Evolutionary conservation across 257 asterid genomes (phyloP), one percentile per base, ranked within the genome.

Genomic region (Capsicum chinense): DNA sequence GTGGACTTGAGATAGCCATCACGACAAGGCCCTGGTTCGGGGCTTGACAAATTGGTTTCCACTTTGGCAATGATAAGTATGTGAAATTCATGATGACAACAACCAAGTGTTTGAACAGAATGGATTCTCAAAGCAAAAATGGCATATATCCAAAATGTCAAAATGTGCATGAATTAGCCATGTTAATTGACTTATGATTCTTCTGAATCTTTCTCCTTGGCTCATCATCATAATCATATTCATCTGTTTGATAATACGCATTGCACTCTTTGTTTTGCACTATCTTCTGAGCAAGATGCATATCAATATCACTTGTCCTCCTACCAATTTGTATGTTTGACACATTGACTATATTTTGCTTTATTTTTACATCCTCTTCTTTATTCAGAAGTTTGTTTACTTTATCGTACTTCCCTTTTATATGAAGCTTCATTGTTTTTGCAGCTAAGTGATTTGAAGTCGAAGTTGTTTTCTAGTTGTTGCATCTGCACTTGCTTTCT

Each of bases 171-270:
- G 4, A 4, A 39, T 39, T 39, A 39, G 42, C 42, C 5, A 39
- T 39, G 42, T 39, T 90, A 68, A 87, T 80, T 26, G 92, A 84
- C 84, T 87, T 88, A 79, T 26, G 33, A 26, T 26, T 26, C 33
- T 26, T 26, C 33, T 91, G 90, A 59, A 70, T 33, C 87, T 92
- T 95, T 84, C 83, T 92, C 87, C 88, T 91, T 80, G 98, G 97
- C 80, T 92, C 94, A 42, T 87, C 96, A 42, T 94, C 99, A 84
- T 92, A 92, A 83, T 95, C 99, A 85, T 95, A 94, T 89, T 95
- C 99, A 26, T 26, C 33, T 26, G 1, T 26, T 1, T 26, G 33
- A 83, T 94, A 84, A 79, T 97, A 87, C 79, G 82, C 57, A 80
- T 83, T 90, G 84, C 85, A 95, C 60, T 90, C 88, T 83, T 92